Conservation (phyloP, 2,329 filamentous ascomycete genomes). For the Penicillium sp. region DNA sequence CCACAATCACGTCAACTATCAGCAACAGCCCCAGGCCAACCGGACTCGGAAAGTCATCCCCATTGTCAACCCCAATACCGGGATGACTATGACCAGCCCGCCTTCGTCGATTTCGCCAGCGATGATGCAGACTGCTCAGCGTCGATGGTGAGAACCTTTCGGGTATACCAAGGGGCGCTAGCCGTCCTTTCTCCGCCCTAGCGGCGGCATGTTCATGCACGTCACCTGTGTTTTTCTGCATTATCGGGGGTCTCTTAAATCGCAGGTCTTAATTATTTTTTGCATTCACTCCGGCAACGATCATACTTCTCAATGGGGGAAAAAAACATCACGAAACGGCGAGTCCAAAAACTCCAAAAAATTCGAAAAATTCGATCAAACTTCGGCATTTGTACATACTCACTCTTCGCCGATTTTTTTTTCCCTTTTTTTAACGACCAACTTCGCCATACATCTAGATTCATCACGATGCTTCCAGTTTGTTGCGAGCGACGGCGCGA, state of each 20-base stretch:
- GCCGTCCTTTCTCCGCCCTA: slow-evolving; percentile 26
- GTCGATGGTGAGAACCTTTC: slow-evolving; percentile 39
- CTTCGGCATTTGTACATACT: slow-evolving; percentile 37
- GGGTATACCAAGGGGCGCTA: slow-evolving; percentile 21
- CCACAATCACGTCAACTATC: slow-evolving; percentile 72
- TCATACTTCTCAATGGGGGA: neutral
- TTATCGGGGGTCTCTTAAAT: slow-evolving; percentile 35
- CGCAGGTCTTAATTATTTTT: slow-evolving; percentile 35
- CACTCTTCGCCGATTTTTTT: slow-evolving; percentile 23
- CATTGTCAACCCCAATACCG: slow-evolving; percentile 93
- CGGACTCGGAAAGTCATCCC: slow-evolving; percentile 93
- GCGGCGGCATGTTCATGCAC: slow-evolving; percentile 36
- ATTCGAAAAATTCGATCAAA: slow-evolving; percentile 25
- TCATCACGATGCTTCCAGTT: slow-evolving; percentile 35
- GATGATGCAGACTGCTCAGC: slow-evolving; percentile 56
- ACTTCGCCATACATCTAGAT: slow-evolving; percentile 34
- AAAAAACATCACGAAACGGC: slow-evolving; percentile 15
- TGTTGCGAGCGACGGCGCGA: slow-evolving; percentile 44
- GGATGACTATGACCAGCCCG: slow-evolving; percentile 83
- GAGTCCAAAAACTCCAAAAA: slow-evolving; percentile 26
- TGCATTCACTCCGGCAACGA: slow-evolving; percentile 19
- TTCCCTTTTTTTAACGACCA: slow-evolving; percentile 31
- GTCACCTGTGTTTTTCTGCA: slow-evolving; percentile 35
- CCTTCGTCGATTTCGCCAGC: slow-evolving; percentile 68
- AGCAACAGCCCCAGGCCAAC: slow-evolving; percentile 88